phyloP scores from a whole-genome alignment of 139 green algal genomes.

The Closterium sp. region DNA sequence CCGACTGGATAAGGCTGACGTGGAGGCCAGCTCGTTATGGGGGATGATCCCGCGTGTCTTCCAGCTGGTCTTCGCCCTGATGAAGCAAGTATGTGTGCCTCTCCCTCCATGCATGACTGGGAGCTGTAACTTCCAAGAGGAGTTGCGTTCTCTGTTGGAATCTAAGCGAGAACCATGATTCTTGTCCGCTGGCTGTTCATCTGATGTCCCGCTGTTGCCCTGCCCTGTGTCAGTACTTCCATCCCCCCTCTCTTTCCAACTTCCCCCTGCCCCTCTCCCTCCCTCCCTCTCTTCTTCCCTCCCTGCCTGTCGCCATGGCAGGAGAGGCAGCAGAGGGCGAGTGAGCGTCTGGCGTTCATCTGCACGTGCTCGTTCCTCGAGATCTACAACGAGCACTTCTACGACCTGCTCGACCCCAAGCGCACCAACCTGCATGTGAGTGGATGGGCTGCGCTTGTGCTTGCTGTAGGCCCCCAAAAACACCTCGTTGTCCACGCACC shows the following conservation, averaged over 20 bases:
- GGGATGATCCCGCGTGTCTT: slow-evolving; percentile 81
- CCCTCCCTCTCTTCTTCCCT: neutral
- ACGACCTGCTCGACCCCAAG: slow-evolving; percentile 65
- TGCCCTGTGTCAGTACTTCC: too few relatives aligned
- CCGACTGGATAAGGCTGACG: neutral
- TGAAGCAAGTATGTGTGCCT: slow-evolving; percentile 47
- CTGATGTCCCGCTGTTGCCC: too few relatives aligned
- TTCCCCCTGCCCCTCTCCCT: too few relatives aligned
- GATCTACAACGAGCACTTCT: slow-evolving; percentile 96
- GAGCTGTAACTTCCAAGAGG: too few relatives aligned
- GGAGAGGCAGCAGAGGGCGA: slow-evolving; percentile 23
- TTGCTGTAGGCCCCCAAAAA: too few relatives aligned
- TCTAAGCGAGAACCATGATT: too few relatives aligned
- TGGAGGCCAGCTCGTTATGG: slow-evolving; percentile 39
- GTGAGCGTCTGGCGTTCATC: slow-evolving; percentile 14
- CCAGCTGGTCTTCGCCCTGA: slow-evolving; percentile 76
- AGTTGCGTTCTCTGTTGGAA: too few relatives aligned
- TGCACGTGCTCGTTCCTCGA: slow-evolving; percentile 63
- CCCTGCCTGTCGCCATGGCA: neutral
- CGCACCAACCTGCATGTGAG: slow-evolving; percentile 36
- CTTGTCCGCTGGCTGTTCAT: too few relatives aligned
- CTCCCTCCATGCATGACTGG: too few relatives aligned
- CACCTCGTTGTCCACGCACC: too few relatives aligned
- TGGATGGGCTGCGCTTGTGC: neutral
- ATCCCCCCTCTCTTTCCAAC: neutral